A percentile compares a stretch with the other conserved stretches of the same genome.
Evolutionary conservation across 2,329 filamentous ascomycete species (phyloP).

Genomic region (Aureobasidium melanogenum): DNA sequence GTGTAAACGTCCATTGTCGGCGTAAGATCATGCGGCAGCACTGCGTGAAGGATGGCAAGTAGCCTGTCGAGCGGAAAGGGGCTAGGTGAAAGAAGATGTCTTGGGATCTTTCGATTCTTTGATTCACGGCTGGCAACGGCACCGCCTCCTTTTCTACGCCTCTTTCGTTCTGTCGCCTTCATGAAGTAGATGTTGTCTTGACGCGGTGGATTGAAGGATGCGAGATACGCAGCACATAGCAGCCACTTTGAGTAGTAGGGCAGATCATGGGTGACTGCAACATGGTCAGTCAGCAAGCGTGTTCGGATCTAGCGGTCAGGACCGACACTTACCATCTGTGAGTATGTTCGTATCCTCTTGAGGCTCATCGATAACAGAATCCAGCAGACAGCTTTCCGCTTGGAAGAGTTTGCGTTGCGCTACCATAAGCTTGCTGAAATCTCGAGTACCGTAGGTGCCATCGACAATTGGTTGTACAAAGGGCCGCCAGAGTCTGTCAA

Average conservation of each 20-base stretch:
- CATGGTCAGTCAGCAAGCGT: not conserved
- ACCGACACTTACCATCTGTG: not conserved
- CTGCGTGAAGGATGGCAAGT: constrained; percentile 65
- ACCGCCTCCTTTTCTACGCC: constrained; percentile 41
- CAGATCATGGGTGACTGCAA: constrained; percentile 38
- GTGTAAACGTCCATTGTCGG: constrained; percentile 41
- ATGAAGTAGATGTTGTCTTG: constrained; percentile 69
- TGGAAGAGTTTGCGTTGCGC: constrained; percentile 61
- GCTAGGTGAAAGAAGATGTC: constrained; percentile 67
- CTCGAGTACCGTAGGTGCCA: constrained; percentile 64
- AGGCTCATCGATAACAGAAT: constrained; percentile 24
- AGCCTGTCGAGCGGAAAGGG: constrained; percentile 71
- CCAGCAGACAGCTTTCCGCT: constrained; percentile 60
- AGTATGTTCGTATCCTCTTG: not conserved
- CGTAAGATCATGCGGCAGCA: constrained; percentile 42
- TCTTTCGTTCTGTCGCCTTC: constrained; percentile 50
- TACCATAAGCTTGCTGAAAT: constrained; percentile 78
- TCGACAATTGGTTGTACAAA: constrained; percentile 72
- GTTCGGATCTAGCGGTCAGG: no score
- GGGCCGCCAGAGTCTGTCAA: constrained; percentile 69
- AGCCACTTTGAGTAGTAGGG: constrained; percentile 67
- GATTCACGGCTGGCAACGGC: constrained; percentile 29
- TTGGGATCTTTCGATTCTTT: constrained; percentile 60
- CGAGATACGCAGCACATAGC: constrained; percentile 68
- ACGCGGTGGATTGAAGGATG: constrained; percentile 68